Evolutionary conservation across 1,284 basidiomycete genomes (phyloP).

Genomic region (Ustilago nuda): DNA sequence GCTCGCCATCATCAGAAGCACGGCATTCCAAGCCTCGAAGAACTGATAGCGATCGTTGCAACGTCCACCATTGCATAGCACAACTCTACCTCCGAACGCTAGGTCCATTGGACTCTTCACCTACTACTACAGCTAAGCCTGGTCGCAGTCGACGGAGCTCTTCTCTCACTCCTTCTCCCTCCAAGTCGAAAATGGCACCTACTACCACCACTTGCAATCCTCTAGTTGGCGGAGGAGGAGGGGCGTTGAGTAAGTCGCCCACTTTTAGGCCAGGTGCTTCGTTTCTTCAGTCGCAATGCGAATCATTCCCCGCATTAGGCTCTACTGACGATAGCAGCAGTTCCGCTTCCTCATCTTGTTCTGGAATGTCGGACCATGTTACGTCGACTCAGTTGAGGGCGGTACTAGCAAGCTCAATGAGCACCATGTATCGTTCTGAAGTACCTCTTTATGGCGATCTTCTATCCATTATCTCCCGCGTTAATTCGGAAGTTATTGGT

Average conservation of each 20-base stretch:
- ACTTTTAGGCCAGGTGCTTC: constrained; percentile 3
- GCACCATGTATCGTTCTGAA: constrained; percentile 70
- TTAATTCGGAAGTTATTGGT: constrained; percentile 65
- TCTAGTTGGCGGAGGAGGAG: not conserved
- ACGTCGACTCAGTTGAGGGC: constrained; percentile 63
- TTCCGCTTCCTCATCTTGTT: not conserved
- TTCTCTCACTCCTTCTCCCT: not conserved
- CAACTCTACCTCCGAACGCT: constrained; percentile 35
- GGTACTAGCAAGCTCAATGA: constrained; percentile 68
- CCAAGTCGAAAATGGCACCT: not conserved
- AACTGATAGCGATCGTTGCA: constrained; percentile 22
- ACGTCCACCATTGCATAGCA: constrained; percentile 39
- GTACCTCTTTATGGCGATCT: constrained; percentile 71
- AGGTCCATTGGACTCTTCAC: constrained; percentile 7
- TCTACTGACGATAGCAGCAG: constrained; percentile 17
- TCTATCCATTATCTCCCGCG: constrained; percentile 69
- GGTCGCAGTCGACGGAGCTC: constrained; percentile 4
- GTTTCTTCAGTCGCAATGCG: constrained; percentile 21
- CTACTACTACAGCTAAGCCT: not conserved
- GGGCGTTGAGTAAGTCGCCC: not conserved
- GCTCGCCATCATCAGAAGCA: not conserved
- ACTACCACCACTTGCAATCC: not conserved
- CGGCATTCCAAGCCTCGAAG: not conserved
- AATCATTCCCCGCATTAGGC: constrained; percentile 20
- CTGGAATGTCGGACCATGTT: not conserved